phyloP scores from a whole-genome alignment of 805 yeast genomes.

The Tetrapisispora taiwanensis region DNA sequence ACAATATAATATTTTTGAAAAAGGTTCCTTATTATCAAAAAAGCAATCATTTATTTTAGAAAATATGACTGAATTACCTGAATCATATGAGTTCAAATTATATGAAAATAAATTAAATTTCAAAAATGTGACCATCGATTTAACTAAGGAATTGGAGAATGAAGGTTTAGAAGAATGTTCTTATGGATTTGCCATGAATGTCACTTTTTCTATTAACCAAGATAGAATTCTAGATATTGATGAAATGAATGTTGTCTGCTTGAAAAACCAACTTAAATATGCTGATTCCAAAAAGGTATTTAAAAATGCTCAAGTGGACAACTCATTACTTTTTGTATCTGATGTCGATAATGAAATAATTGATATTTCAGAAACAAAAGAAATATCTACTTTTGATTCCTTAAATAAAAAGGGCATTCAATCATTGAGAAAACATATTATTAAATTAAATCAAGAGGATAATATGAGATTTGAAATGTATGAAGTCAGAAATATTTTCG shows the following conservation, averaged over 20 bases:
- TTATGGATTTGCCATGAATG: slow-evolving; percentile 30
- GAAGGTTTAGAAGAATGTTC: slow-evolving; percentile 32
- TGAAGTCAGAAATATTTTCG: slow-evolving; percentile 57
- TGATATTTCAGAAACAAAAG: neutral
- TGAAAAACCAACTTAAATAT: slow-evolving; percentile 7
- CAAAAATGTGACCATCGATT: slow-evolving; percentile 8
- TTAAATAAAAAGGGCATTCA: slow-evolving; percentile 39
- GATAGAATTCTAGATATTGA: slow-evolving; percentile 42
- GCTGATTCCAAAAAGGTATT: slow-evolving; percentile 3
- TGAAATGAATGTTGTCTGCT: slow-evolving; percentile 38
- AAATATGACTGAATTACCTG: slow-evolving; percentile 19
- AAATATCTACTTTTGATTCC: slow-evolving; percentile 38
- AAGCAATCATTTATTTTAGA: slow-evolving; percentile 29
- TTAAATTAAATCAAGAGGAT: slow-evolving; percentile 44
- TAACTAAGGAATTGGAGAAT: slow-evolving; percentile 22
- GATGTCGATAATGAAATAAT: neutral
- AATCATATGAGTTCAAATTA: slow-evolving; percentile 29
- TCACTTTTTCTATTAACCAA: slow-evolving; percentile 36
- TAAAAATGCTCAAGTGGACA: neutral
- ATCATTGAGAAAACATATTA: slow-evolving; percentile 39
- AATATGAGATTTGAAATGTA: slow-evolving; percentile 42
- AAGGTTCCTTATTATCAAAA: slow-evolving; percentile 33
- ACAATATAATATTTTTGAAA: slow-evolving; percentile 35
- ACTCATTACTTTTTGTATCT: neutral
- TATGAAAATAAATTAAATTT: slow-evolving; percentile 17